Evolutionary conservation across 2,329 filamentous ascomycete genomes (phyloP), one percentile per base, ranked within the genome.

Genomic region (Orbilia brochopaga): DNA sequence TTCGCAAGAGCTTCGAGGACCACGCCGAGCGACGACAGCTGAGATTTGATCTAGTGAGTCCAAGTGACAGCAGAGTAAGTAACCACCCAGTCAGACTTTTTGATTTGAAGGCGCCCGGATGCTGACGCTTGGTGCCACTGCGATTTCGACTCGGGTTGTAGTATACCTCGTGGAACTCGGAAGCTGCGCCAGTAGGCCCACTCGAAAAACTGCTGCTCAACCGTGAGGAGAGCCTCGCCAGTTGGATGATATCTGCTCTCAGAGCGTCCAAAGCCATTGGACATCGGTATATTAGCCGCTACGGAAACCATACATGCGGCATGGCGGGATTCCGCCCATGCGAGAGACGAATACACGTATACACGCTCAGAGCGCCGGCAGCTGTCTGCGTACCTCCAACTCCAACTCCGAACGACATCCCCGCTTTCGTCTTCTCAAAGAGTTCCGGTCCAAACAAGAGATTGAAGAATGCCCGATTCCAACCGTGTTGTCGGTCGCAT

Each of bases 331-430:
- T 50, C 35, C 5, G 40, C 40, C 13, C 44, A 21, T 10, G 10
- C 8, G 17, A 21, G 19, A 4, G 8, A 48, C 37, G 37, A 15
- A 42, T 17, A 15, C 13, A 42, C 4, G n/a, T n/a, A 48, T 13
- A 46, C 1, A n/a, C 8, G 17, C 5, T 21, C 15, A 2, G 27
- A 7, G 13, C n/a, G n/a, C n/a, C n/a, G n/a, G n/a, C n/a, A n/a
- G n/a, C n/a, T n/a, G n/a, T n/a, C n/a, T 24, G 44, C 67, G 15
- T 50, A 72, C 67, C 67, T 72, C 67, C 67, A 65, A 72, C 55
- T 23, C 67, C 67, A 17, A 72, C 60, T 27, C 67, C 67, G 67
- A 72, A 72, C 55, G 67, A 72, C 67, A 72, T 72, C 67, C 66
- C 60, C 60, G 67, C 60, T 51, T 70, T 30, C 4, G 19, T 55